Percentiles rank a stretch among this genome's conserved stretches.
phyloP scores from a whole-genome alignment of 768 basidiomycete species.

The Termitomyces sp. region DNA sequence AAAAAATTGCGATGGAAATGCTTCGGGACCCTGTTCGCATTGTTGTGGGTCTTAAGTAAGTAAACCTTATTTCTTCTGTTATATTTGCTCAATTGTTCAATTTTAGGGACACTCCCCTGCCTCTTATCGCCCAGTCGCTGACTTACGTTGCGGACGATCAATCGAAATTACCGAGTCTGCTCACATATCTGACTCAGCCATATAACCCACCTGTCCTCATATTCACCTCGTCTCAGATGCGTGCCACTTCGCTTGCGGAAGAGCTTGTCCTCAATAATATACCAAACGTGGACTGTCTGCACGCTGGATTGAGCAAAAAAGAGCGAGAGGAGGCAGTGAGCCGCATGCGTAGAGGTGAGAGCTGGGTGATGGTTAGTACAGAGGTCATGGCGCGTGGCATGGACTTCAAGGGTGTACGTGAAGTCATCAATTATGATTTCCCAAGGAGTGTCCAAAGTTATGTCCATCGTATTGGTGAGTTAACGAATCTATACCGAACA shows the following conservation, averaged over 20 bases:
- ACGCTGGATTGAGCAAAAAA: conserved; percentile 83
- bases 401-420: conserved; percentile 92
- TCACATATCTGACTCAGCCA: conserved; percentile 71
- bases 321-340: conserved; percentile 82
- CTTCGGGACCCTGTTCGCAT: conserved; percentile 83
- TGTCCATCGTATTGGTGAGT: conserved; percentile 84
- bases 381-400: conserved; percentile 98
- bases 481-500: background rate
- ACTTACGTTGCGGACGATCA: conserved; percentile 90
- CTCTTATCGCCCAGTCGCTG: conserved; percentile 83
- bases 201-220: conserved; percentile 90
- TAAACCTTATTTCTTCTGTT: conserved; percentile 6
- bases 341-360: conserved; percentile 83
- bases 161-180: conserved; percentile 89
- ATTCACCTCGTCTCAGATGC: conserved; percentile 87
- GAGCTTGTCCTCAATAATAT: conserved; percentile 78
- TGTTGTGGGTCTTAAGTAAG: conserved; percentile 95
- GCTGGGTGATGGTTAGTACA: conserved; percentile 94
- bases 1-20: conserved; percentile 83
- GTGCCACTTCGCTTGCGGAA: conserved; percentile 73
- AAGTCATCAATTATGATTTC: conserved; percentile 97
- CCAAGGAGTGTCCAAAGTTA: conserved; percentile 95
- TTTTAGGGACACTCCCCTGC: conserved; percentile 85
- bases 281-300: conserved; percentile 80
- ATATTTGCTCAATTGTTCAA: background rate